Percentiles rank a stretch among this genome's conserved stretches.
Conservation (phyloP, 208 protist species). For the Herpetomonas samuelpessoai region DNA sequence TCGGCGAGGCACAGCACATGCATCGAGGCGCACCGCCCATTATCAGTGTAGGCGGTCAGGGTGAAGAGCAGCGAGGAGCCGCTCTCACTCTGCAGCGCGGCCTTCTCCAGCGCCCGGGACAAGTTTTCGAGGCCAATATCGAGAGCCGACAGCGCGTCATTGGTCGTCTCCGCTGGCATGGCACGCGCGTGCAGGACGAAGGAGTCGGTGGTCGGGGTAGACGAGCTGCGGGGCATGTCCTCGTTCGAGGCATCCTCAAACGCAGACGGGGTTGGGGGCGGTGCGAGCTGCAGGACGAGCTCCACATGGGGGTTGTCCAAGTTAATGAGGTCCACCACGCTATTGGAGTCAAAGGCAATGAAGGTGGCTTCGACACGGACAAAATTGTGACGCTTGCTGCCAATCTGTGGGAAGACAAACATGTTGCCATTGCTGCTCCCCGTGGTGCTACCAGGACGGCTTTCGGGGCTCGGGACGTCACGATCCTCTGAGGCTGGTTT, state of each 20-base stretch:
- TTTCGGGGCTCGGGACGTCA: background rate
- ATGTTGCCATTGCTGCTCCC: slow-evolving; percentile 9
- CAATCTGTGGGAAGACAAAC: slow-evolving; percentile 43
- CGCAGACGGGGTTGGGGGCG: slow-evolving; percentile 45
- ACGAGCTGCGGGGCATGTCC: slow-evolving; percentile 13
- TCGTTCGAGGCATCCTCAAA: slow-evolving; percentile 39
- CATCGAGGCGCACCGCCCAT: slow-evolving; percentile 62
- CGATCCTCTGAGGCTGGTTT: background rate
- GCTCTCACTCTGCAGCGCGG: slow-evolving; percentile 61
- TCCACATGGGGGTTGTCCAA: slow-evolving; percentile 69
- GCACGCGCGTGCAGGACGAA: slow-evolving; percentile 58
- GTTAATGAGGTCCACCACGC: slow-evolving; percentile 76
- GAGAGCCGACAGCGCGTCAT: slow-evolving; percentile 78
- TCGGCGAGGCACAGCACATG: slow-evolving; percentile 77
- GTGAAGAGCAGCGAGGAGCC: slow-evolving; percentile 81
- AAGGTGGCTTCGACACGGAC: slow-evolving; percentile 74
- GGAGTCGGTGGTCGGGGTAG: slow-evolving; percentile 43
- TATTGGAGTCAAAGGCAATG: slow-evolving; percentile 71
- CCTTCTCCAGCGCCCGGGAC: slow-evolving; percentile 48
- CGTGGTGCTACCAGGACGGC: slow-evolving; percentile 7
- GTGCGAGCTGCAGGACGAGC: slow-evolving; percentile 58
- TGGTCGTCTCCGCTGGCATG: slow-evolving; percentile 46
- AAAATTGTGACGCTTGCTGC: slow-evolving; percentile 42
- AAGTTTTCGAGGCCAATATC: slow-evolving; percentile 84
- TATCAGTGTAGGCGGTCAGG: slow-evolving; percentile 76